Percentiles rank a stretch among this genome's conserved stretches.
Conservation (phyloP, 495 filamentous ascomycete genomes). For the Aspergillus funiculosus region DNA sequence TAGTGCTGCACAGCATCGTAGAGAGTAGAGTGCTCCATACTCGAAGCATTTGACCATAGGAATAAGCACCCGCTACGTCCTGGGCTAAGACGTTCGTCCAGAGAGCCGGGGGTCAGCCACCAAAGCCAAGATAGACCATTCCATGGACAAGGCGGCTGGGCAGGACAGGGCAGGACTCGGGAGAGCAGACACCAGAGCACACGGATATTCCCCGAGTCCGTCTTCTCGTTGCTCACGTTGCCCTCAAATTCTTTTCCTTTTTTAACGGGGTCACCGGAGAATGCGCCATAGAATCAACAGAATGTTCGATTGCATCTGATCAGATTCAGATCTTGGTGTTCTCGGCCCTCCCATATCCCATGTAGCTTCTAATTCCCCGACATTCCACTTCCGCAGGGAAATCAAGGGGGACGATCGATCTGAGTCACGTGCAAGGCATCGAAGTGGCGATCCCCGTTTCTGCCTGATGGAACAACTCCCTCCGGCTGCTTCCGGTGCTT, state of each 20-base stretch:
- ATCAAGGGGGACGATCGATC: not conserved
- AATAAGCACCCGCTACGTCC: conserved; percentile 7
- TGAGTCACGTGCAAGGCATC: conserved; percentile 4
- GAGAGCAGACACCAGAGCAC: too few relatives aligned
- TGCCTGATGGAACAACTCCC: not conserved
- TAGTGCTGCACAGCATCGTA: too few relatives aligned
- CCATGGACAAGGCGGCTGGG: not conserved
- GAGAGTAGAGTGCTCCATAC: not conserved
- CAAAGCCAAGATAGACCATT: conserved; percentile 12
- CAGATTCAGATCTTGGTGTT: not conserved
- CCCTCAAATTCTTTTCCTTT: too few relatives aligned
- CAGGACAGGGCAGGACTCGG: not conserved
- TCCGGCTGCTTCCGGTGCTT: conserved; percentile 11
- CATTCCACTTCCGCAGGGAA: not conserved
- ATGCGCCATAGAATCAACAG: conserved; percentile 10
- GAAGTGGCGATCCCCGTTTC: not conserved
- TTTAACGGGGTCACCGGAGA: not conserved
- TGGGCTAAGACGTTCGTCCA: conserved; percentile 3
- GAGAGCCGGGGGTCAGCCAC: conserved; percentile 4
- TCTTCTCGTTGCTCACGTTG: not conserved
- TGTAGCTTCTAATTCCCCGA: conserved; percentile 9
- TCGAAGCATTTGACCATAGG: too few relatives aligned
- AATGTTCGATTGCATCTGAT: conserved; percentile 14
- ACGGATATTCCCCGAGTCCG: not conserved
- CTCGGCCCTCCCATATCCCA: not conserved